Evolutionary conservation across 2,329 filamentous ascomycete genomes (phyloP), one percentile per base, ranked within the genome.

Genomic region (Trichoderma atroviride): DNA sequence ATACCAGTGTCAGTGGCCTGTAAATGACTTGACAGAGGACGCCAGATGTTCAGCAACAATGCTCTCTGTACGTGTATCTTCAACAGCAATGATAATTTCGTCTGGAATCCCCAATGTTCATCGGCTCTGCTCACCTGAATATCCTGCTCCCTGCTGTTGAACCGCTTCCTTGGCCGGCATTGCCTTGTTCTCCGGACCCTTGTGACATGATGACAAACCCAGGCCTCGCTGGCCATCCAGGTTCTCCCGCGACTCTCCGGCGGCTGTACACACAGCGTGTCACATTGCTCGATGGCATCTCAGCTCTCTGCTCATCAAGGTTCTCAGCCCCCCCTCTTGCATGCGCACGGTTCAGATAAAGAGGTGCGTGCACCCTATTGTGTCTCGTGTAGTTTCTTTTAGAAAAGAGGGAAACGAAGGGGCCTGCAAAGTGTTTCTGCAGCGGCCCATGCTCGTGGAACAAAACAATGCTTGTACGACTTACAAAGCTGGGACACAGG

Each of bases 291-390:
- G 19, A 43, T 43, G 40, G 40, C 40, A 19, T 43, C 19, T 43
- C 40, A 43, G 19, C 40, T 43, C 16, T 43, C 40, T 43, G 40
- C 64, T 59, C 57, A 67, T 67, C 64, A 67, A 59, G 64, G 64
- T 67, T 67, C 64, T 56, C 55, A 24, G 27, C 24, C 5, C 53
- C 37, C 37, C 62, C 24, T 33, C 24, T 6, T 43, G 14, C 16
- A 43, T 19, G 40, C 14, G 22, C 37, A 31, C 60, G 33, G 22
- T n/a, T 59, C 33, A 31, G 22, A 29, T 16, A n/a, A n/a, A 27
- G 14, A 22, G 61, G 61, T 14, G n/a, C 59, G 27, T 61, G 61
- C 61, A 22, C 61, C 10, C 10, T 24, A 16, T 14, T 35, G 16
- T 47, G 31, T 37, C 22, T 14, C 6, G n/a, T 64, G 27, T 5